These are phyloP conservation scores for Scenedesmus sp. DNA, from an alignment of 163 green algal species.

Conservation along the genomic window DNA sequence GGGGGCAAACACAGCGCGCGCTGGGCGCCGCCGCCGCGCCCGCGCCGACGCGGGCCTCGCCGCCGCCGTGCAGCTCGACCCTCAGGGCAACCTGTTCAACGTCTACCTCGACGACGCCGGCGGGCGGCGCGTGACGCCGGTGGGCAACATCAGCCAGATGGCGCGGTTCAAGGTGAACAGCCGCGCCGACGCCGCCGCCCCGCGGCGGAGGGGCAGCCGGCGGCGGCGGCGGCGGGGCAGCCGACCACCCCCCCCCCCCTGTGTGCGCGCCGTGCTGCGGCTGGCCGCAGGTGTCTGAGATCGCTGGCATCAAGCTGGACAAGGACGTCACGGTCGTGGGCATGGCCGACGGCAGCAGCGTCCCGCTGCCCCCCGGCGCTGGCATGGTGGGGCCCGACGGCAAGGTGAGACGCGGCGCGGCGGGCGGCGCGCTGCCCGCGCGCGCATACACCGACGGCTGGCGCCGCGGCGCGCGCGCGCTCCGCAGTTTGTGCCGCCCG, in stretches of 20 bases:
- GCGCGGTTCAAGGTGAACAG: conserved; percentile 58
- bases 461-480: too few relatives aligned
- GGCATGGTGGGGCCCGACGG: conserved; percentile 48
- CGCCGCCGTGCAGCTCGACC: conserved; percentile 65
- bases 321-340: conserved; percentile 62
- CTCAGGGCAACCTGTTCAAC: conserved; percentile 77
- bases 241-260: too few relatives aligned
- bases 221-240: too few relatives aligned
- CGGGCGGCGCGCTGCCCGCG: too few relatives aligned
- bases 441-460: too few relatives aligned
- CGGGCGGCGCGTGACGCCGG: conserved; percentile 59
- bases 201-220: too few relatives aligned
- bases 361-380: conserved; percentile 53
- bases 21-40: too few relatives aligned
- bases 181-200: too few relatives aligned
- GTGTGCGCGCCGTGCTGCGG: too few relatives aligned
- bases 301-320: conserved; percentile 64
- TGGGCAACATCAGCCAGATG: conserved; percentile 78
- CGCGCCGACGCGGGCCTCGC: too few relatives aligned
- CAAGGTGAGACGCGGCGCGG: conserved; percentile 25
- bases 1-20: neutral
- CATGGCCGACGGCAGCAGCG: conserved; percentile 50
- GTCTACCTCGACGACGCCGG: conserved; percentile 65
- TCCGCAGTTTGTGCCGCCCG: conserved; percentile 47
- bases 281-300: conserved; percentile 55